Conservation (phyloP, 2,329 filamentous ascomycete genomes). For the Chaetomium olivaceum region DNA sequence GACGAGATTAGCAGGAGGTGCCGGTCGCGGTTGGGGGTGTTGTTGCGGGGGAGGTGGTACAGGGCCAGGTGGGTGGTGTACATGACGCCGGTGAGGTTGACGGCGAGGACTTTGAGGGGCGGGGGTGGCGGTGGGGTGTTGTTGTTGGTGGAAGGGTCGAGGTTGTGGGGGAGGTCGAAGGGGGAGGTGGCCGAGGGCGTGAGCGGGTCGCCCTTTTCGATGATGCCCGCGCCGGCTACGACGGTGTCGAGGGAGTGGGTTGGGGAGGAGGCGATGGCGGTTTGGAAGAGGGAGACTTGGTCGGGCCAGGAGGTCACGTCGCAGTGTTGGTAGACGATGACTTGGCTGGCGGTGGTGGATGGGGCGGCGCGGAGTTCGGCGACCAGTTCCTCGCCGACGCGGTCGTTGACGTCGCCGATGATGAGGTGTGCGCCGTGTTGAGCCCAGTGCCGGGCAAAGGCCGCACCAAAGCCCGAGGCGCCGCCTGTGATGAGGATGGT, state of each 20-base stretch:
- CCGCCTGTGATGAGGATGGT: conserved; percentile 65
- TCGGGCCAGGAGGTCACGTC: conserved; percentile 66
- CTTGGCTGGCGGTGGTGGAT: conserved; percentile 45
- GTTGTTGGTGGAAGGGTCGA: conserved; percentile 23
- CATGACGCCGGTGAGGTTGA: conserved; percentile 64
- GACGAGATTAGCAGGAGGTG: conserved; percentile 65
- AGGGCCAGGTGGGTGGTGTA: conserved; percentile 67
- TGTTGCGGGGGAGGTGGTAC: conserved; percentile 52
- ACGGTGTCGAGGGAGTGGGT: conserved; percentile 61
- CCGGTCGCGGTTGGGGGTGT: conserved; percentile 44
- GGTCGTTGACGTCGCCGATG: conserved; percentile 62
- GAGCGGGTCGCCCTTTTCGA: conserved; percentile 39
- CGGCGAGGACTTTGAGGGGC: conserved; percentile 58
- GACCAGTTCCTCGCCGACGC: conserved; percentile 55
- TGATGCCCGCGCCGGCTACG: conserved; percentile 67
- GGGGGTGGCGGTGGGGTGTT: conserved; percentile 38
- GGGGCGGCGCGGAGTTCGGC: conserved; percentile 50
- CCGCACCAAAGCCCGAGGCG: conserved; percentile 60
- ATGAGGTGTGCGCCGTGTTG: conserved; percentile 59
- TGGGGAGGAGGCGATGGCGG: conserved; percentile 54
- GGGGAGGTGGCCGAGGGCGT: conserved; percentile 33
- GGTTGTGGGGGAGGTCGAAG: conserved; percentile 49
- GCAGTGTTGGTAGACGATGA: conserved; percentile 56
- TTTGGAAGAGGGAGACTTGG: conserved; percentile 63
- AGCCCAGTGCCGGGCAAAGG: conserved; percentile 57